Evolutionary conservation across 108 stramenopile species (phyloP).

Genomic region (Asterionellopsis glacialis): DNA sequence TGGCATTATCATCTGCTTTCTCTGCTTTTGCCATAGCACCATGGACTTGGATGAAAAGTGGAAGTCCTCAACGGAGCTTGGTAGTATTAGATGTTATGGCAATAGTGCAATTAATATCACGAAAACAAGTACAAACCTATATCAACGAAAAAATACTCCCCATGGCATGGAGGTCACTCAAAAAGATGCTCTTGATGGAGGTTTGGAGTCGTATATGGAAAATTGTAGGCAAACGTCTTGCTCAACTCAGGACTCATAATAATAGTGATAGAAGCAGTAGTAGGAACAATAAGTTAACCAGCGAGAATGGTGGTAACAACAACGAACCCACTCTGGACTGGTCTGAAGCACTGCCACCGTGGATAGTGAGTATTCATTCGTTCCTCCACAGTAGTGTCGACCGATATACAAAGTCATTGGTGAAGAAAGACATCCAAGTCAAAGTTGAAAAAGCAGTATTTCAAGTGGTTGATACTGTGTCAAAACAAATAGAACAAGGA

Average conservation of each 20-base stretch:
- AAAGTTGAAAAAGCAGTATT: background rate
- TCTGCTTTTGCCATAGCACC: background rate
- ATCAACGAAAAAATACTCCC: constrained; percentile 1
- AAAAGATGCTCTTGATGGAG: constrained; percentile 15
- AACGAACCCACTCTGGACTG: no score
- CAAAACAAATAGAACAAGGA: background rate
- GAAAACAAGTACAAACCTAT: background rate
- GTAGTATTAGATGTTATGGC: constrained; percentile 1
- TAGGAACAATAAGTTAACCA: constrained; percentile 3
- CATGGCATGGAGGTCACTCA: constrained; percentile 4
- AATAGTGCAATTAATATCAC: background rate
- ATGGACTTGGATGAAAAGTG: background rate
- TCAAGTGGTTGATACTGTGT: background rate
- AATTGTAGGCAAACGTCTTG: constrained; percentile 2
- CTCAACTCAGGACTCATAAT: constrained; percentile 1
- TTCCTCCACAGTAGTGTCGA: background rate
- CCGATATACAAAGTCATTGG: constrained; percentile 2
- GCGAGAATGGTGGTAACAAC: background rate
- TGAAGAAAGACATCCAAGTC: constrained; percentile 1
- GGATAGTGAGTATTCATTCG: background rate
- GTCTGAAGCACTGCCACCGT: no score
- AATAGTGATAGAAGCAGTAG: constrained; percentile 4
- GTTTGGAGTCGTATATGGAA: constrained; percentile 24
- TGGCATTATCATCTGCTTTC: background rate
- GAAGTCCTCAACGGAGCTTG: background rate